These are phyloP conservation scores for Fusarium incarnatum DNA, from an alignment of 2,329 filamentous ascomycete genomes.

Conservation along the genomic window DNA sequence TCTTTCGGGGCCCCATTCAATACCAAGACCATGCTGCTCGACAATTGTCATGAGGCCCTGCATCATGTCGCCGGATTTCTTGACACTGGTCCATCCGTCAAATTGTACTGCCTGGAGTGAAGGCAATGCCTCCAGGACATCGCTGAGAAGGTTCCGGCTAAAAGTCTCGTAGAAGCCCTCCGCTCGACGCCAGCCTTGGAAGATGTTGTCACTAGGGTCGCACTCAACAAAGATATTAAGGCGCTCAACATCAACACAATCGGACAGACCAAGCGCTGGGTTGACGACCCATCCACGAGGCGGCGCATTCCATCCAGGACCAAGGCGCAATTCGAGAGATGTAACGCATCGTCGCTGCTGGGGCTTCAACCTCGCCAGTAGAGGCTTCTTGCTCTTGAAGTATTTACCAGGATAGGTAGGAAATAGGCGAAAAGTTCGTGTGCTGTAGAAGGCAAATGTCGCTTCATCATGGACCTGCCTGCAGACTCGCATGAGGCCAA, in stretches of 20 bases:
- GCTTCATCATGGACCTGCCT: constrained; percentile 72
- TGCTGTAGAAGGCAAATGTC: constrained; percentile 73
- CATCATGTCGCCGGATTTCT: constrained; percentile 74
- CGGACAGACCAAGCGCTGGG: constrained; percentile 69
- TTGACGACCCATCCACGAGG: constrained; percentile 78
- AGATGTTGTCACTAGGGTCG: constrained; percentile 75
- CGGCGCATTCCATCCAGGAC: constrained; percentile 78
- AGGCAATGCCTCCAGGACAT: constrained; percentile 68
- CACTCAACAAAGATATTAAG: constrained; percentile 77
- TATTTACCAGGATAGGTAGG: constrained; percentile 72
- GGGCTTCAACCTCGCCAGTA: constrained; percentile 73
- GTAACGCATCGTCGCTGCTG: constrained; percentile 70
- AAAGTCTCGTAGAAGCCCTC: constrained; percentile 79
- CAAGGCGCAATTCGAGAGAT: constrained; percentile 75
- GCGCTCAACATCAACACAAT: constrained; percentile 68
- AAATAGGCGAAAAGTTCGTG: constrained; percentile 73
- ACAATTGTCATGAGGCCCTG: constrained; percentile 66
- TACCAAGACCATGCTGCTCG: constrained; percentile 59
- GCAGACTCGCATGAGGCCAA: constrained; percentile 71
- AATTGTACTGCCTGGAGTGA: constrained; percentile 71
- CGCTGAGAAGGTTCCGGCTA: constrained; percentile 66
- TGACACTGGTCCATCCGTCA: constrained; percentile 75
- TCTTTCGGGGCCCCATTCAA: constrained; percentile 76
- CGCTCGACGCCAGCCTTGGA: constrained; percentile 73
- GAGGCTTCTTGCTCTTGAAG: constrained; percentile 79